Base-by-base conservation (phyloP, 2,329 filamentous ascomycete species). In the Amauroascus niger region DNA sequence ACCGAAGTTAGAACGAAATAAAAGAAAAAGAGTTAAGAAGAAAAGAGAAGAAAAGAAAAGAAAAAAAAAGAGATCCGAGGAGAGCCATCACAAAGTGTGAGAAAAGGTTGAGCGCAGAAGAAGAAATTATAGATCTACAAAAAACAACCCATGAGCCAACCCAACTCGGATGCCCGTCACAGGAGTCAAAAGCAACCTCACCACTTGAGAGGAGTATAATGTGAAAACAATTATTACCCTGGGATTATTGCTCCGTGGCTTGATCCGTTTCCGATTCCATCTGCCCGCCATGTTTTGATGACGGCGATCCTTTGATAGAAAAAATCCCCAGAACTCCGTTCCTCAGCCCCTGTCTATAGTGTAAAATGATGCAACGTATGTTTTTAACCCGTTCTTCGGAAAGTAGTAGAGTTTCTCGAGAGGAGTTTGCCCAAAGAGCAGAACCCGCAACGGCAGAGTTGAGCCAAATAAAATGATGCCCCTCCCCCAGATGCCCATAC, bases 41-140 rank as follows among this genome's bases (percentile, higher is more conserved):
- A 55, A 53, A 56, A 53, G 49, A 54, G 52, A 53, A 43, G 56
- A 53, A 55, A 43, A 41, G 49, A 33, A 45, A 53, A 41, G 14
- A 16, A 45, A 26, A 43, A 49, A 49, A n/a, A 37, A n/a, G n/a
- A n/a, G n/a, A n/a, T n/a, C n/a, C 33, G 49, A 49, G 33, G 47
- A 50, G 37, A 37, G 53, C 35, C 33, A 52, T 41, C 41, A 41
- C 26, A 50, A 46, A 9, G n/a, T 40, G 46, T 37, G 49, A 53
- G 47, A 48, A 37, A 6, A 39, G 28, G 28, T 41, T 41, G 41
- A 26, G 18, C 39, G 20, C 16, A 52, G 20, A 39, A 14, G n/a
- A 39, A 45, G 24, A 50, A 45, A 48, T 9, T 30, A 52, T 41
- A 35, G 48, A 40, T 51, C 44, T 48, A 41, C 39, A 46, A 39